Evolutionary conservation across 805 yeast genomes (phyloP).

Genomic region (Komagataella pseudopastoris): DNA sequence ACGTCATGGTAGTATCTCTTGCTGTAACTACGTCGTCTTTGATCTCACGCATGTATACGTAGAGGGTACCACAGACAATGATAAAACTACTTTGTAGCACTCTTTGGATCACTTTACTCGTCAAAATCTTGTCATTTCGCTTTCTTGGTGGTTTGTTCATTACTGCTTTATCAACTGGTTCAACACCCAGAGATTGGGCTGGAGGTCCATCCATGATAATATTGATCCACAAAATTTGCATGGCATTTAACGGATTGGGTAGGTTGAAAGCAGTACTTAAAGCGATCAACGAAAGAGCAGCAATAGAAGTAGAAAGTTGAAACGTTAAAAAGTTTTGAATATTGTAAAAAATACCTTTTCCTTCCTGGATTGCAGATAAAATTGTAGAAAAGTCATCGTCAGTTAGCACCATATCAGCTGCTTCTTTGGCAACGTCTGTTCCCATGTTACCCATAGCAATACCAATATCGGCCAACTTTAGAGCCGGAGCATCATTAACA

Average conservation of each 20-base stretch:
- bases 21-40: conserved; percentile 70
- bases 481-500: conserved; percentile 97
- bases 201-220: conserved; percentile 99
- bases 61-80: conserved; percentile 76
- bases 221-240: conserved; percentile 97
- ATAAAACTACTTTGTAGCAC: conserved; percentile 66
- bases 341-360: conserved; percentile 92
- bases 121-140: conserved; percentile 74
- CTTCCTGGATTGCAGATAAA: conserved; percentile 88
- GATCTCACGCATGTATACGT: conserved; percentile 80
- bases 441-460: conserved; percentile 98
- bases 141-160: conserved; percentile 95
- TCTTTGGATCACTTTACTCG: conserved; percentile 52
- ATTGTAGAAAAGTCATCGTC: conserved; percentile 96
- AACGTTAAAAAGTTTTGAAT: conserved; percentile 91
- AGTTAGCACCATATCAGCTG: conserved; percentile 93
- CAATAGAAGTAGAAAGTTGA: conserved; percentile 91
- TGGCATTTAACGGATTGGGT: conserved; percentile 92
- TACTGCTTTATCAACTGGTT: conserved; percentile 91
- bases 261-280: conserved; percentile 74
- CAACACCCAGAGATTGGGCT: conserved; percentile 94
- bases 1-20: conserved; percentile 98
- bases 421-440: conserved; percentile 97
- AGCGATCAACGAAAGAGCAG: conserved; percentile 84
- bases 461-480: conserved; percentile 94